Percentiles rank a stretch among this genome's conserved stretches.
phyloP scores from a whole-genome alignment of 768 basidiomycete species.

The Pleurotus pulmonarius region DNA sequence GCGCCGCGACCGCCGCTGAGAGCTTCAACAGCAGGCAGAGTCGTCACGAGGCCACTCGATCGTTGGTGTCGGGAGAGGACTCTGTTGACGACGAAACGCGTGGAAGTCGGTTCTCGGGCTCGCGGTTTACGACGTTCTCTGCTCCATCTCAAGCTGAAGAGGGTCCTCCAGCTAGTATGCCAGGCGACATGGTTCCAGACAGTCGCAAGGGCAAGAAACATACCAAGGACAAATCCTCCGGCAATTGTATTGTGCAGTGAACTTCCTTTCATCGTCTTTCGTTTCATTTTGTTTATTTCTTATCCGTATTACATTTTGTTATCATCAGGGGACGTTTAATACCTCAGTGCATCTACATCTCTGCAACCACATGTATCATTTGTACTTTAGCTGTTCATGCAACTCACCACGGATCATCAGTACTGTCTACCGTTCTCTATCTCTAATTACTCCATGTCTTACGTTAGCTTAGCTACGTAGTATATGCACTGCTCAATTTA shows the following conservation, averaged over 20 bases:
- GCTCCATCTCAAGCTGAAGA: conserved; percentile 26
- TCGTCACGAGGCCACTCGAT: conserved; percentile 21
- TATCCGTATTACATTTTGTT: background rate
- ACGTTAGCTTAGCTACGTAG: background rate
- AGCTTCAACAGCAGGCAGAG: conserved; percentile 29
- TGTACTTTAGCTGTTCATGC: background rate
- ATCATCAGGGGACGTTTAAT: background rate
- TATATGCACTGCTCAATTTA: no score
- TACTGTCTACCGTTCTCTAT: background rate
- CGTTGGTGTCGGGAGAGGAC: conserved; percentile 22
- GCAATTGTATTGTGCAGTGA: conserved; percentile 49
- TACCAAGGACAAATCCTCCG: conserved; percentile 31
- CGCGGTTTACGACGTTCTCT: conserved; percentile 29
- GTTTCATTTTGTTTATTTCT: conserved; percentile 14
- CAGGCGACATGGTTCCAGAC: conserved; percentile 32
- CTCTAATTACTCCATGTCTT: background rate
- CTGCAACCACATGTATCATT: background rate
- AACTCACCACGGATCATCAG: background rate
- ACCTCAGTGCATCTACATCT: background rate
- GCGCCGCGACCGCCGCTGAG: conserved; percentile 48
- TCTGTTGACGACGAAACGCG: conserved; percentile 12
- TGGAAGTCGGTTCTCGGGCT: conserved; percentile 13
- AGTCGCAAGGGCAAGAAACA: conserved; percentile 31
- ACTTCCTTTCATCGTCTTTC: conserved; percentile 1
- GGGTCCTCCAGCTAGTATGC: conserved; percentile 23